phyloP scores from a whole-genome alignment of 257 asterid species.

The Eustoma russellianum region DNA sequence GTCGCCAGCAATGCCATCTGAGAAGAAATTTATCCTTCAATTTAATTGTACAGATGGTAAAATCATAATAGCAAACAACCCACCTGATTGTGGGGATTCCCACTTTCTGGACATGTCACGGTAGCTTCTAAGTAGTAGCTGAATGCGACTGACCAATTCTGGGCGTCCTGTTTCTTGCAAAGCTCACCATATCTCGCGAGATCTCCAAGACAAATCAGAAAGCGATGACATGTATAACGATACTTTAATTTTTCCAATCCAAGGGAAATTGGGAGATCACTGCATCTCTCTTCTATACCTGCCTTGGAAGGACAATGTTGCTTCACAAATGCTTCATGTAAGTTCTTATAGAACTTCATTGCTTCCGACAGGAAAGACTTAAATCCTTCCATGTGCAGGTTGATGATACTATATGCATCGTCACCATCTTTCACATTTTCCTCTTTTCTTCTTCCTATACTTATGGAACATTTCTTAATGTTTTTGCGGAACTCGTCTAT shows the following conservation, averaged over 20 bases:
- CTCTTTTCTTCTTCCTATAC: conserved; percentile 21
- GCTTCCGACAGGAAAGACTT: conserved; percentile 69
- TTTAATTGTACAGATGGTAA: background rate
- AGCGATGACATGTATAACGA: conserved; percentile 70
- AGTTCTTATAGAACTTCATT: conserved; percentile 42
- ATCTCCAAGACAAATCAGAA: conserved; percentile 82
- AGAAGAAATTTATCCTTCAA: conserved; percentile 9
- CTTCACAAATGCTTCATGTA: conserved; percentile 38
- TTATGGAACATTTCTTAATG: conserved; percentile 24
- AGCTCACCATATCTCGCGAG: conserved; percentile 68
- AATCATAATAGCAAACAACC: background rate
- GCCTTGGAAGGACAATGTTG: conserved; percentile 42
- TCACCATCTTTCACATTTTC: conserved; percentile 22
- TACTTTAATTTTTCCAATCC: conserved; percentile 29
- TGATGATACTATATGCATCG: conserved; percentile 19
- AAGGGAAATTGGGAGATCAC: conserved; percentile 13
- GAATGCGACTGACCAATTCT: conserved; percentile 75
- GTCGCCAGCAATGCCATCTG: conserved; percentile 87
- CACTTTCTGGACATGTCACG: conserved; percentile 68
- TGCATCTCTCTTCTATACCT: conserved; percentile 21
- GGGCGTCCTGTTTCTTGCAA: conserved; percentile 38
- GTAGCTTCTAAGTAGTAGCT: conserved; percentile 63
- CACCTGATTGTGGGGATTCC: conserved; percentile 85
- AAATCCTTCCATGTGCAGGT: conserved; percentile 40
- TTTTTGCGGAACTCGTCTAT: conserved; percentile 74